phyloP scores from a whole-genome alignment of 495 filamentous ascomycete genomes.

The Parachaetomium inaequale region DNA sequence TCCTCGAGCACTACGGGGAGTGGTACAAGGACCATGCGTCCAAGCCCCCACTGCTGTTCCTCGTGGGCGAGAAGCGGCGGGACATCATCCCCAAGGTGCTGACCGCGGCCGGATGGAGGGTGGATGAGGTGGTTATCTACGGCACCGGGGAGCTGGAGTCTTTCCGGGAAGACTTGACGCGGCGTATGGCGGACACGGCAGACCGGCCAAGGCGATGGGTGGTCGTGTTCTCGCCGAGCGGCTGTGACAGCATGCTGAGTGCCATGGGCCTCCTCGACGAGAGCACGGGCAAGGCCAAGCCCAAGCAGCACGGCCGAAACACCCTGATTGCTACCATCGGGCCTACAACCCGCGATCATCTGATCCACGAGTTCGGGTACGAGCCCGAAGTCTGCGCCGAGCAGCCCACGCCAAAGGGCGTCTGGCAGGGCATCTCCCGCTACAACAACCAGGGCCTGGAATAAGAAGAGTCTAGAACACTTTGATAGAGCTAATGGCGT shows the following conservation, averaged over 20 bases:
- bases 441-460: slow-evolving; percentile 36
- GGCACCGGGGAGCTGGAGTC: slow-evolving; percentile 73
- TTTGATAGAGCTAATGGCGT: background rate
- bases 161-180: slow-evolving; percentile 64
- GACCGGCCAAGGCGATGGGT: slow-evolving; percentile 61
- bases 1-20: slow-evolving; percentile 64
- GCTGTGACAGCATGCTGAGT: slow-evolving; percentile 75
- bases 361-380: slow-evolving; percentile 62
- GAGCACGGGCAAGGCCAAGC: slow-evolving; percentile 43
- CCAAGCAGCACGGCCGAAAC: slow-evolving; percentile 24
- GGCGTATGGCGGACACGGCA: slow-evolving; percentile 40
- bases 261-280: slow-evolving; percentile 57
- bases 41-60: slow-evolving; percentile 71
- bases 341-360: slow-evolving; percentile 80
- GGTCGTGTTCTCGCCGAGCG: slow-evolving; percentile 90
- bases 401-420: slow-evolving; percentile 77
- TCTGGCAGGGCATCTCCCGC: slow-evolving; percentile 62
- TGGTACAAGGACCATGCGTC: slow-evolving; percentile 37
- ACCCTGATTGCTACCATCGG: slow-evolving; percentile 83
- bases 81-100: slow-evolving; percentile 85
- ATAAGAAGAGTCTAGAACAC: slow-evolving; percentile 9
- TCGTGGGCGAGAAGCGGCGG: slow-evolving; percentile 79
- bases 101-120: slow-evolving; percentile 50
- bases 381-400: slow-evolving; percentile 78
- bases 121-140: slow-evolving; percentile 81